Base-by-base conservation (phyloP, 345 rosid genomes). In the Aquilaria sinensis region DNA sequence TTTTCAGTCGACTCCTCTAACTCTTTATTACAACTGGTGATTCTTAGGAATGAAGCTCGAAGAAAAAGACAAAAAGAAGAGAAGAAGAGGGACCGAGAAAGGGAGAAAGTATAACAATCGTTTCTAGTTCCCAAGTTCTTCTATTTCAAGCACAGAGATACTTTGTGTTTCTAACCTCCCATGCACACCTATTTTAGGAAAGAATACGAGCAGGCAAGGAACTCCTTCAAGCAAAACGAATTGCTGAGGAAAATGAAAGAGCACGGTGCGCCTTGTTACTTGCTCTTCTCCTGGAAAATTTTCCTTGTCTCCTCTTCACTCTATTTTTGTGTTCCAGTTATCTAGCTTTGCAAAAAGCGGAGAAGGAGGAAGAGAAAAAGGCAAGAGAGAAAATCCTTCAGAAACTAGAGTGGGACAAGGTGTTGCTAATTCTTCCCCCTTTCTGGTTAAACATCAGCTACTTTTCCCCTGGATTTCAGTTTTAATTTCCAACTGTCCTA, bases 401-500 rank as follows among this genome's bases (percentile, higher is more conserved):
- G 45, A 88, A 83, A 76, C 78, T 90, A 61, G 82, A 79, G 63
- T 73, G 70, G 13, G 97, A 93, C 79, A 90, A 90, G 96, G 98
- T 92, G 23, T 61, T 14, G 6, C 13, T 31, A 47, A 2, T 51
- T 62, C 54, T 60, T 52, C 37, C 4, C 53, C 29, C 33, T 31
- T 61, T 57, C 16, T 12, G 6, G 11, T 23, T 29, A 15, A 50
- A 11, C 9, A 14, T 23, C 23, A 23, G 23, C 23, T 23, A 23
- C 29, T 15, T n/a, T 52, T 7, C 29, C 15, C 29, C 55, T 52
- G 31, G 14, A 7, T 14, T 52, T 4, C 55, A 52, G 55, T 23
- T 2, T 52, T 7, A 50, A 50, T 50, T 10, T 10, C n/a, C 53
- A 4, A 50, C n/a, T 10, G 5, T 50, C n/a, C 5, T 7, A 12